These are phyloP conservation scores for Acer saccharum DNA, from an alignment of 345 rosid species.

Conservation along the genomic window DNA sequence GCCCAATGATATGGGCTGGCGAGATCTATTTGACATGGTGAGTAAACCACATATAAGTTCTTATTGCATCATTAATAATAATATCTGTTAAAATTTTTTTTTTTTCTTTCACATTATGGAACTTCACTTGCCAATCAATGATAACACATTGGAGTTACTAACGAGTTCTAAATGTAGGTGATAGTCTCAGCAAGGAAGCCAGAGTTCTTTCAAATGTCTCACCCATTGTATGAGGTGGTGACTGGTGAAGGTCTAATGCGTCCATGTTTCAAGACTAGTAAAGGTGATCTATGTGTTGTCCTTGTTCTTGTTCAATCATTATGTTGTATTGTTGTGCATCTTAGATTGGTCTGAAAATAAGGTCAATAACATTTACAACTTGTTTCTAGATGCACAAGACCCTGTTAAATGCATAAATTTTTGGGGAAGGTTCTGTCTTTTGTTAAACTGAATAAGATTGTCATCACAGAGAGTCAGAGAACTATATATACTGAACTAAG, in stretches of 20 bases:
- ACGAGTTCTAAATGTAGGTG: constrained; percentile 44
- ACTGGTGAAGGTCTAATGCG: constrained; percentile 95
- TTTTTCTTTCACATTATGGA: background rate
- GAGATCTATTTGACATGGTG: constrained; percentile 89
- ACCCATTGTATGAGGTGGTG: constrained; percentile 93
- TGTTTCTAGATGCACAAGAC: background rate
- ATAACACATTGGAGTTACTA: background rate
- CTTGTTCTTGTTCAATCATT: constrained; percentile 17
- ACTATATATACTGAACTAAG: background rate
- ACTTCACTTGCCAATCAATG: background rate
- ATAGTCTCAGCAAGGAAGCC: constrained; percentile 98
- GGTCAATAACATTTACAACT: background rate
- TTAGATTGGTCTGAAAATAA: background rate
- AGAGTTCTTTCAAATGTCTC: constrained; percentile 97
- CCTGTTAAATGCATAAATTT: background rate
- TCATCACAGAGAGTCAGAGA: background rate
- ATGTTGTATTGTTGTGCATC: background rate
- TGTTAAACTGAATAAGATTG: background rate
- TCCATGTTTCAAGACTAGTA: constrained; percentile 88
- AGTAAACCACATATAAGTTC: constrained; percentile 21
- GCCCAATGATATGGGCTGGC: constrained; percentile 94
- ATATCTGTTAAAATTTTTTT: background rate
- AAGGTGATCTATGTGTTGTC: constrained; percentile 51
- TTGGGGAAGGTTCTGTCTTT: background rate
- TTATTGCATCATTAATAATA: background rate